Evolutionary conservation across 2,329 filamentous ascomycete species (phyloP).

Genomic region (Trichoderma guizhouense): DNA sequence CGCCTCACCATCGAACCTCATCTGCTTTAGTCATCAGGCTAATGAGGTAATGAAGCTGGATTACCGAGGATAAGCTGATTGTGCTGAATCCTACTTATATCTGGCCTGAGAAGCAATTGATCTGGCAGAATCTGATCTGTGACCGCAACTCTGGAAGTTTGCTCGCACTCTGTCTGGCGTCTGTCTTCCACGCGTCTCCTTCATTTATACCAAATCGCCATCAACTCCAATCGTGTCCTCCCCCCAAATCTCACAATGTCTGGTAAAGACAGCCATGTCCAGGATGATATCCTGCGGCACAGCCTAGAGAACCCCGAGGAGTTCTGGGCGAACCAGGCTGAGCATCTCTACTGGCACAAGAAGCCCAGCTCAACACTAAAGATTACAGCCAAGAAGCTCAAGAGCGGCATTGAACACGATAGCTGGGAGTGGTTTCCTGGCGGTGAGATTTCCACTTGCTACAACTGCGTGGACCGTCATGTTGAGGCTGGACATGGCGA

Average conservation of each 20-base stretch:
- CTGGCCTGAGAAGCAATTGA: background rate
- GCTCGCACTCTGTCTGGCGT: background rate
- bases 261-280: slow-evolving; percentile 31
- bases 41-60: background rate
- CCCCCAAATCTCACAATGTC: slow-evolving; percentile 18
- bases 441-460: slow-evolving; percentile 85
- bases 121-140: background rate
- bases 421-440: slow-evolving; percentile 90
- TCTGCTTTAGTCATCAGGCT: slow-evolving; percentile 9
- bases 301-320: slow-evolving; percentile 66
- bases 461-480: slow-evolving; percentile 88
- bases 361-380: slow-evolving; percentile 62
- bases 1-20: background rate
- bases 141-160: background rate
- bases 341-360: slow-evolving; percentile 77
- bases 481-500: slow-evolving; percentile 75
- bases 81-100: background rate
- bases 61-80: slow-evolving; percentile 15
- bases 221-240: background rate
- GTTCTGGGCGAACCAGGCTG: slow-evolving; percentile 75
- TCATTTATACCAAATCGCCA: background rate
- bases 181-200: background rate
- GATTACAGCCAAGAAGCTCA: slow-evolving; percentile 59
- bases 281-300: slow-evolving; percentile 49
- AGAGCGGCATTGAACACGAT: slow-evolving; percentile 60